Evolutionary conservation across 768 basidiomycete species (phyloP).

Genomic region (Boletellus emodensis): DNA sequence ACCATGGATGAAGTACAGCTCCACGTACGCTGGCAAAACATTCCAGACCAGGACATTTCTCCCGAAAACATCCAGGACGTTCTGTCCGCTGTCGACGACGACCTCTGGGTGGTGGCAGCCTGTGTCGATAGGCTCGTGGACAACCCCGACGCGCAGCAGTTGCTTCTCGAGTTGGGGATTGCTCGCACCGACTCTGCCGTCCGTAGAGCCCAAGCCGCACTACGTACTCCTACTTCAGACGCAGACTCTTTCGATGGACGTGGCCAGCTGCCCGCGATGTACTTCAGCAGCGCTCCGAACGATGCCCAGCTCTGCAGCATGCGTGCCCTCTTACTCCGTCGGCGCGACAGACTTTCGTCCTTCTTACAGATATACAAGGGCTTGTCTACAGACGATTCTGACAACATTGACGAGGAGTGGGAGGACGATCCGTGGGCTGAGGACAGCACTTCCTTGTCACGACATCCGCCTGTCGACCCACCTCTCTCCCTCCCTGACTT

Average conservation of each 20-base stretch:
- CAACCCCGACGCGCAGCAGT: constrained; percentile 49
- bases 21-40: constrained; percentile 51
- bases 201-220: constrained; percentile 42
- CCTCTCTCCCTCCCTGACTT: constrained; percentile 61
- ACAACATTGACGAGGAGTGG: constrained; percentile 43
- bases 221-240: constrained; percentile 20
- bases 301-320: constrained; percentile 65
- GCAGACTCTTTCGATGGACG: constrained; percentile 15
- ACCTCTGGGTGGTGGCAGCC: constrained; percentile 77
- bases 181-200: constrained; percentile 50
- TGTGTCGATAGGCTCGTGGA: constrained; percentile 66
- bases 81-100: constrained; percentile 53
- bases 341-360: constrained; percentile 70
- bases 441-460: constrained; percentile 26
- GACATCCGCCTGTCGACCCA: constrained; percentile 27
- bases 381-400: constrained; percentile 28
- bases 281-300: constrained; percentile 53
- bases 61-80: constrained; percentile 42
- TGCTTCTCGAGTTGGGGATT: constrained; percentile 61
- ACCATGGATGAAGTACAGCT: constrained; percentile 38
- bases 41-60: constrained; percentile 58
- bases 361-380: constrained; percentile 57
- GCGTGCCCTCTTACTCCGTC: constrained; percentile 62
- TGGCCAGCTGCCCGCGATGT: constrained; percentile 36
- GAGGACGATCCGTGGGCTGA: constrained; percentile 68